phyloP scores from a whole-genome alignment of 108 stramenopile species.

The Pseudonitzschia delicatissima region DNA sequence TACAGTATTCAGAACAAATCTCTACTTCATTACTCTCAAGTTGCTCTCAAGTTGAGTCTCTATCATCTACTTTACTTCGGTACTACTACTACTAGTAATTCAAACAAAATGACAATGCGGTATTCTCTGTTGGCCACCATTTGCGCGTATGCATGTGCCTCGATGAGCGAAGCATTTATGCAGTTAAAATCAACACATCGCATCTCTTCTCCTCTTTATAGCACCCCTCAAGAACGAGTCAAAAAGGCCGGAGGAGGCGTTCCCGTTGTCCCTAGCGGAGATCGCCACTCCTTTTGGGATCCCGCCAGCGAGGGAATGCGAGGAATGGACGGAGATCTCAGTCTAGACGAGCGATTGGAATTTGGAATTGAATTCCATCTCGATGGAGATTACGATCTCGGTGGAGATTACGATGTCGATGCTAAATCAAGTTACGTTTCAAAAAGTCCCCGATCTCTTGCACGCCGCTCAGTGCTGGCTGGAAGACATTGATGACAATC shows the following conservation, averaged over 20 bases:
- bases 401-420: slow-evolving; percentile 5
- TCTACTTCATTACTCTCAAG: no score
- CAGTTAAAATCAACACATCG: no score
- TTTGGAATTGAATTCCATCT: slow-evolving; percentile 13
- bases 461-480: slow-evolving; percentile 71
- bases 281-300: slow-evolving; percentile 50
- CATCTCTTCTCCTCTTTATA: no score
- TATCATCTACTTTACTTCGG: no score
- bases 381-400: background rate
- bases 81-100: no score
- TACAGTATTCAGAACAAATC: no score
- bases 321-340: slow-evolving; percentile 40
- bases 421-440: slow-evolving; percentile 14
- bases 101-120: no score
- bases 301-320: slow-evolving; percentile 58
- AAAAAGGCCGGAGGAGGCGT: slow-evolving; percentile 47
- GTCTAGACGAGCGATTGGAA: slow-evolving; percentile 36
- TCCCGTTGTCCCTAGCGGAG: slow-evolving; percentile 36
- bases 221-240: slow-evolving; percentile 22
- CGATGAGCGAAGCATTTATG: no score
- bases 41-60: no score
- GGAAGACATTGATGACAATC: slow-evolving; percentile 65
- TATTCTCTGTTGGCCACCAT: no score
- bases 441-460: slow-evolving; percentile 3
- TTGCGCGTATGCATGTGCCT: no score